These are phyloP conservation scores for Lecanicillium sp. DNA, from an alignment of 2,329 filamentous ascomycete genomes.

Conservation along the genomic window DNA sequence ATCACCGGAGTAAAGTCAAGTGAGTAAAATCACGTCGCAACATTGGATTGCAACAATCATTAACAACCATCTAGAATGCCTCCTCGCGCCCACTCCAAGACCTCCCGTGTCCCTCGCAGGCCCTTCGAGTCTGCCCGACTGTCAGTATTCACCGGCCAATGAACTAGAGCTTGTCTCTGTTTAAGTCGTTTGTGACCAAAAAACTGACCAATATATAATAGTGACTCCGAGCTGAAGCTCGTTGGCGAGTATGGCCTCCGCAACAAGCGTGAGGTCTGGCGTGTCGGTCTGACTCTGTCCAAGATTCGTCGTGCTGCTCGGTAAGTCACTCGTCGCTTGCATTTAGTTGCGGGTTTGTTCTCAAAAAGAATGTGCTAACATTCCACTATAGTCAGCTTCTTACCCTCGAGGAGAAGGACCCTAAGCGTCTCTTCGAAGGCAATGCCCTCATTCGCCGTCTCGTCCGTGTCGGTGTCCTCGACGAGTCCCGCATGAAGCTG, in stretches of 20 bases:
- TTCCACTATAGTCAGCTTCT: slow-evolving; percentile 75
- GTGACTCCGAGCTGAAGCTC: slow-evolving; percentile 99
- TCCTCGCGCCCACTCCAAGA: slow-evolving; percentile 83
- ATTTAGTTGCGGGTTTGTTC: too few species aligned
- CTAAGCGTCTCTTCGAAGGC: slow-evolving; percentile 99
- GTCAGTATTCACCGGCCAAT: slow-evolving; percentile 97
- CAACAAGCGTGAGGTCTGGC: slow-evolving; percentile 99
- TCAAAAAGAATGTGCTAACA: neutral
- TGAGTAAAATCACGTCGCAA: slow-evolving; percentile 19
- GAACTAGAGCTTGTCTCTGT: slow-evolving; percentile 94
- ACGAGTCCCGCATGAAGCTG: slow-evolving; percentile 99
- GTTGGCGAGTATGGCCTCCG: slow-evolving; percentile 99
- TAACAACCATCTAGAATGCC: slow-evolving; percentile 28
- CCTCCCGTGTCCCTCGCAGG: slow-evolving; percentile 96
- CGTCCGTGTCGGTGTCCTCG: slow-evolving; percentile 97
- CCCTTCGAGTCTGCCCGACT: slow-evolving; percentile 99
- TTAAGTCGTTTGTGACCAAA: slow-evolving; percentile 76
- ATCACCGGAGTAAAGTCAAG: slow-evolving; percentile 30
- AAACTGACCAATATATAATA: slow-evolving; percentile 61
- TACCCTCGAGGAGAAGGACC: slow-evolving; percentile 99
- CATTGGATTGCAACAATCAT: slow-evolving; percentile 11
- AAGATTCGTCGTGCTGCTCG: slow-evolving; percentile 99
- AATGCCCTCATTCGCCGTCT: slow-evolving; percentile 99
- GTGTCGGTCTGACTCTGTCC: slow-evolving; percentile 97
- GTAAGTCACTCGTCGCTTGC: slow-evolving; percentile 41